Evolutionary conservation across 2,329 filamentous ascomycete genomes (phyloP), one percentile per base, ranked within the genome.

Genomic region (Hypoxylon sp.): DNA sequence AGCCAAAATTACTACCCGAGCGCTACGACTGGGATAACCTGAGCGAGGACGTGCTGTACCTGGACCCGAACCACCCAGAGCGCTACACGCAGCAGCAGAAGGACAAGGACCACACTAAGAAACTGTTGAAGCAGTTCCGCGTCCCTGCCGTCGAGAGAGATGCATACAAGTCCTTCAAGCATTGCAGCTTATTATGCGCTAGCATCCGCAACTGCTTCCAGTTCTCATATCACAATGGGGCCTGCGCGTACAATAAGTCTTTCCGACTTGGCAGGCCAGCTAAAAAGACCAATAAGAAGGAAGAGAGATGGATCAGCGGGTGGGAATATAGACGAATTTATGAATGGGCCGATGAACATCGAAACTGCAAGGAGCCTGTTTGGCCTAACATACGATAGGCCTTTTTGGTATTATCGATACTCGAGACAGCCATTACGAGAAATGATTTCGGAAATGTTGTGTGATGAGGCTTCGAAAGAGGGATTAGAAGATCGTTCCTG

Each of bases 1-100:
- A 76, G 32, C 77, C 79, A 1, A 77, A 78, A 41, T 75, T 87
- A 21, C 65, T 70, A 19, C 58, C 73, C 1, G 68, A 72, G 7
- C 80, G 81, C 61, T 75, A 81, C 12, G 79, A 86, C 74, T 88
- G 85, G 85, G 82, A 87, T 69, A 87, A 87, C 67, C 68, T 81
- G 7, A 81, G 81, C 46, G 79, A 84, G n/a, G 80, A 83, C 34
- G 74, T 76, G 12, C 74, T 75, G 53, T 85, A 84, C 70, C 70
- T 81, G 56, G 77, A 82, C 12, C 70, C 74, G 0, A 61, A 72
- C 0, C 70, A 56, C 11, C 21, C 21, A 21, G 50, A 41, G 1
- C 43, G 76, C 9, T 77, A 78, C 71, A 76, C 74, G 4, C 73
- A 78, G 3, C 74, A 73, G 72, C 71, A 79, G 65, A 51, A 74